These are phyloP conservation scores for Solanum medicagineum DNA, from an alignment of 257 asterid genomes.

Conservation along the genomic window DNA sequence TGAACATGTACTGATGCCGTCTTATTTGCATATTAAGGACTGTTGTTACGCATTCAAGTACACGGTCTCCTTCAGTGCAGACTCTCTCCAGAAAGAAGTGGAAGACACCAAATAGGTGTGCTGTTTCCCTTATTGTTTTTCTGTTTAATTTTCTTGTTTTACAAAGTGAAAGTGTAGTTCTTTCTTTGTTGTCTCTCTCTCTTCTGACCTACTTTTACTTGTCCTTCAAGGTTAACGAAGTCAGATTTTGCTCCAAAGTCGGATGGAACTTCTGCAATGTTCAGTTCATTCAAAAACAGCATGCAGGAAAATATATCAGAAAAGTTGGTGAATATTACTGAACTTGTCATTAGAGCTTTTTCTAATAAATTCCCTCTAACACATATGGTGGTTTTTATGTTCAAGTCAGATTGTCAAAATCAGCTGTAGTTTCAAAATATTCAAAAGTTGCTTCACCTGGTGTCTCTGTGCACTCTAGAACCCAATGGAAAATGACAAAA, in stretches of 20 bases:
- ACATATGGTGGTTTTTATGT: slow-evolving; percentile 3
- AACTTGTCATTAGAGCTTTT: neutral
- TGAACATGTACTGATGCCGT: neutral
- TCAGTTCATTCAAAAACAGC: slow-evolving; percentile 18
- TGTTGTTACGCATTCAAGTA: slow-evolving; percentile 22
- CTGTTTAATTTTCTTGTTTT: slow-evolving; percentile 3
- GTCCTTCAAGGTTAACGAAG: slow-evolving; percentile 28
- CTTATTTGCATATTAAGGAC: slow-evolving; percentile 33
- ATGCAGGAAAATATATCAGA: slow-evolving; percentile 31
- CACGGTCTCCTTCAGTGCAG: slow-evolving; percentile 22
- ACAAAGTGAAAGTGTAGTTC: neutral
- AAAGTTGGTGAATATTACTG: slow-evolving; percentile 40
- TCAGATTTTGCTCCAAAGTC: slow-evolving; percentile 22
- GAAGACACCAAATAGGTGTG: slow-evolving; percentile 40
- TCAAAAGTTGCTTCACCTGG: slow-evolving; percentile 27
- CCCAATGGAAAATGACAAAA: slow-evolving; percentile 72
- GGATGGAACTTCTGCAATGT: slow-evolving; percentile 21
- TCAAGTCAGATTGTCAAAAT: slow-evolving; percentile 31
- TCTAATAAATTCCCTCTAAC: neutral
- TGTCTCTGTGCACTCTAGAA: slow-evolving; percentile 35
- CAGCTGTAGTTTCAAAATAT: slow-evolving; percentile 24
- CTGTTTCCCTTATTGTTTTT: slow-evolving; percentile 5
- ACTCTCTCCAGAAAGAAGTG: slow-evolving; percentile 30
- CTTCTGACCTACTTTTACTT: slow-evolving; percentile 13
- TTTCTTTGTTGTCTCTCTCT: neutral